Base-by-base conservation (phyloP, 2,329 filamentous ascomycete genomes). In the Curvularia eragrostidis region DNA sequence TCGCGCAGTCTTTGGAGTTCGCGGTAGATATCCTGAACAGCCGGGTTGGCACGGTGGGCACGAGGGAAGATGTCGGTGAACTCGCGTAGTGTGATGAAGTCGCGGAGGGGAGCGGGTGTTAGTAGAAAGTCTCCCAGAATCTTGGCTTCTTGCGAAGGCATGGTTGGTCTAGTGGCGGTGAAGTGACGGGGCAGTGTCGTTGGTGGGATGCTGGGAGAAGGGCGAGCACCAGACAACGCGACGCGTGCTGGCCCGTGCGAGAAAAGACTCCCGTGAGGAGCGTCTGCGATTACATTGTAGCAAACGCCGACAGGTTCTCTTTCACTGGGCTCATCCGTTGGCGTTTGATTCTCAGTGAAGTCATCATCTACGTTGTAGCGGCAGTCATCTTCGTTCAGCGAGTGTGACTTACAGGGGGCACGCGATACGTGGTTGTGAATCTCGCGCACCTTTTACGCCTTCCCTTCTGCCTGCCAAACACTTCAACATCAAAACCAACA, bases 111-210 rank as follows among this genome's bases (percentile, higher is more conserved):
- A 7, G 91, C 88, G 12, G 92, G 90, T 28, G 89, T 83, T 34
- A 96, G 84, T 57, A 96, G 86, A 75, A 94, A 96, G 76, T 89
- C 89, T 69, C 83, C 83, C 50, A 96, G 84, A 63, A 96, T 90
- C 26, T 87, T 84, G 54, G 85, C 82, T 79, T 96, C 93, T 43
- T 87, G 89, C 8, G 89, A 88, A 3, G 90, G 81, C 89, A 93
- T 92, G 59, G 62, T 61, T 34, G 52, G 51, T 18, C 41, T 44
- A 52, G 49, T 8, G 28, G 39, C 32, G 15, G 59, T 32, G 34
- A 32, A 47, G 46, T 48, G 54, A 49, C 41, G 42, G 21, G 58
- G 50, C 66, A 66, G 67, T 69, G 66, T 63, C 56, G 54, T 43
- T 41, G 21, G 54, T 18, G 36, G 12, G 49, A 39, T 53, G 41